Evolutionary conservation across 306 rosid genomes (phyloP).

Genomic region (Oxytropis ochrocephala): DNA sequence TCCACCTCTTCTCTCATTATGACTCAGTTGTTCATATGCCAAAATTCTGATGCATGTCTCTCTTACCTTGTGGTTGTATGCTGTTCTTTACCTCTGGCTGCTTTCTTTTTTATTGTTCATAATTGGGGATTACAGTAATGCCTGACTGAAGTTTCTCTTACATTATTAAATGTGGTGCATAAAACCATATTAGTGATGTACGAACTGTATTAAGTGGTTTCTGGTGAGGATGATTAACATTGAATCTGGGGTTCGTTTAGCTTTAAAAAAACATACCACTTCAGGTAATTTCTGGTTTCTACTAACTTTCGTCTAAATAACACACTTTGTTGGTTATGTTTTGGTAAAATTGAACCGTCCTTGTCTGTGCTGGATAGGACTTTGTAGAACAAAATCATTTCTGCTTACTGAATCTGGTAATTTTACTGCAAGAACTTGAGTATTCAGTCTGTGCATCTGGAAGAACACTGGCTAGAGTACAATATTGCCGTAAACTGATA

Average conservation of each 20-base stretch:
- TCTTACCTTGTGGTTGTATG: not conserved
- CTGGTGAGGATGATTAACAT: conserved; percentile 1
- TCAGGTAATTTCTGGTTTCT: no score
- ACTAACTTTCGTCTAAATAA: not conserved
- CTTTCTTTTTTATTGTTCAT: not conserved
- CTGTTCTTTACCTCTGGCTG: not conserved
- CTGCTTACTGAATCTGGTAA: not conserved
- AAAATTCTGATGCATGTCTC: not conserved
- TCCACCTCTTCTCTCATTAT: not conserved
- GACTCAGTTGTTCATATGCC: not conserved
- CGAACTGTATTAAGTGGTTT: conserved; percentile 5
- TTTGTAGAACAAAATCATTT: not conserved
- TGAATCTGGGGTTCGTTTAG: not conserved
- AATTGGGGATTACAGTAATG: not conserved
- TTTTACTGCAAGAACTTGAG: not conserved
- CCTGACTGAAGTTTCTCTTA: not conserved
- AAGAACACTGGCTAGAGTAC: not conserved
- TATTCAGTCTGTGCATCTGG: not conserved
- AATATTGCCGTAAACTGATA: not conserved
- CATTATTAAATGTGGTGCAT: not conserved
- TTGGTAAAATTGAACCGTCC: not conserved
- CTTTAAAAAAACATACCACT: not conserved
- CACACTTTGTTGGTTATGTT: not conserved
- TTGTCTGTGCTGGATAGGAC: not conserved
- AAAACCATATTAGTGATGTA: not conserved